Base-by-base conservation (phyloP, 176 grass and related monocot species). In the Oryza coarctata region DNA sequence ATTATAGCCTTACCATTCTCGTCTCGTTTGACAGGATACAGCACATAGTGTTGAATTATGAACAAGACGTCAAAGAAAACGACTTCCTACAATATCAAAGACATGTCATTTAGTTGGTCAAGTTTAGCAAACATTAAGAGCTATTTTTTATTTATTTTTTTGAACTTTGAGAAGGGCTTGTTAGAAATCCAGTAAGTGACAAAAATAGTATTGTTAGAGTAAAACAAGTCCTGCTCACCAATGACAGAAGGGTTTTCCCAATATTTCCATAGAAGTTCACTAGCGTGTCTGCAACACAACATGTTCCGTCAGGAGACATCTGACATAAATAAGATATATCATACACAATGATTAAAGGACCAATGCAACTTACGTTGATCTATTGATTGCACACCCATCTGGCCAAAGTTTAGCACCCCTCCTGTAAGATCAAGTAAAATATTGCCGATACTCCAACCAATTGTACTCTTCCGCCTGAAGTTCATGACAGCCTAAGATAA, bases 231-330 rank as follows among this genome's bases (percentile, higher is more conserved):
- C 83, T 82, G 63, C 92, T 80, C 90, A 98, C 95, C 90, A 98
- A 75, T 29, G 95, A 95, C 86, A 98, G 92, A 55, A 98, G 79
- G 8, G 92, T 95, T 89, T 98, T 98, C 27, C 95, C 95, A 13
- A 95, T 93, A 78, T 98, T 98, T 62, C 95, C 95, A 29, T 98
- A 98, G 35, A 98, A 95, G 82, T 98, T 98, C 72, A 98, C 90
- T 11, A 88, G 38, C 7, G 95, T 93, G 77, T 86, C 92, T 98
- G 92, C 75, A 93, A 31, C 17, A 84, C 11, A 85, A 76, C 81
- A 79, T 71, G 5, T 85, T 78, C 66, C 36, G 39, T 78, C 30
- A 85, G 50, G 74, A 86, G 18, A 85, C 65, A 44, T 73, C 40
- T 41, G 36, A 17, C 20, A 64, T 9, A 27, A 31, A 7, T 27